phyloP scores from a whole-genome alignment of 306 rosid genomes.

The Cucurbita ficifolia region DNA sequence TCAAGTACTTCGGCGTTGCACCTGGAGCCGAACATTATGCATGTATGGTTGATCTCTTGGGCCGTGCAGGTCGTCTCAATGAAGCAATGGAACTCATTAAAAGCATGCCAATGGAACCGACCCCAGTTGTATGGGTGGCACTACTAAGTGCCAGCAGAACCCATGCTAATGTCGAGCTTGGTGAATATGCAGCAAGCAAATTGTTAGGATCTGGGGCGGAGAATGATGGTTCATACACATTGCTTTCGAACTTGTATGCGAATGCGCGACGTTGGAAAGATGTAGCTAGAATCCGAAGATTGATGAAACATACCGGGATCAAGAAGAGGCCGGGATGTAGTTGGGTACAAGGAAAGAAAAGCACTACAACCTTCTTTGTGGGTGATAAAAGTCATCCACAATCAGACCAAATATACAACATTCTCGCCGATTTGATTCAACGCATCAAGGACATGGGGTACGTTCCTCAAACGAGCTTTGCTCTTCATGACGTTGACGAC shows the following conservation, averaged over 20 bases:
- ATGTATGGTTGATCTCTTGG: slow-evolving; percentile 80
- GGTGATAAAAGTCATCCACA: slow-evolving; percentile 63
- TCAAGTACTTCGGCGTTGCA: slow-evolving; percentile 34
- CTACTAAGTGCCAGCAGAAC: slow-evolving; percentile 58
- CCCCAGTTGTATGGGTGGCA: slow-evolving; percentile 63
- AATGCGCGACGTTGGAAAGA: slow-evolving; percentile 75
- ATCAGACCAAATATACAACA: slow-evolving; percentile 41
- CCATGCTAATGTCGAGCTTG: slow-evolving; percentile 60
- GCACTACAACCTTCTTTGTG: slow-evolving; percentile 48
- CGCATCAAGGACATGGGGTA: slow-evolving; percentile 63
- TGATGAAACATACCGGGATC: slow-evolving; percentile 58
- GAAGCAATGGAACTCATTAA: slow-evolving; percentile 49
- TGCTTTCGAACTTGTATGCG: slow-evolving; percentile 81
- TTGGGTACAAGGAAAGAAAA: slow-evolving; percentile 69
- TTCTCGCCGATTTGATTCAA: slow-evolving; percentile 40
- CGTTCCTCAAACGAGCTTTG: slow-evolving; percentile 66
- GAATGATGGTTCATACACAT: slow-evolving; percentile 68
- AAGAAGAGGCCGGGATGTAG: slow-evolving; percentile 76
- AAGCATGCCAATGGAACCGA: slow-evolving; percentile 59
- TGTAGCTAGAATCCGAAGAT: slow-evolving; percentile 50
- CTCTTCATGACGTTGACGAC: slow-evolving; percentile 79
- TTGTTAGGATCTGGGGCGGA: slow-evolving; percentile 33
- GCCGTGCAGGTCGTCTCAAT: slow-evolving; percentile 59
- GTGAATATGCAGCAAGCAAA: slow-evolving; percentile 53
- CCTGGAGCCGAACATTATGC: slow-evolving; percentile 77